Conservation (phyloP, 331 rosid species). For the Rhamnella rubrinervis region DNA sequence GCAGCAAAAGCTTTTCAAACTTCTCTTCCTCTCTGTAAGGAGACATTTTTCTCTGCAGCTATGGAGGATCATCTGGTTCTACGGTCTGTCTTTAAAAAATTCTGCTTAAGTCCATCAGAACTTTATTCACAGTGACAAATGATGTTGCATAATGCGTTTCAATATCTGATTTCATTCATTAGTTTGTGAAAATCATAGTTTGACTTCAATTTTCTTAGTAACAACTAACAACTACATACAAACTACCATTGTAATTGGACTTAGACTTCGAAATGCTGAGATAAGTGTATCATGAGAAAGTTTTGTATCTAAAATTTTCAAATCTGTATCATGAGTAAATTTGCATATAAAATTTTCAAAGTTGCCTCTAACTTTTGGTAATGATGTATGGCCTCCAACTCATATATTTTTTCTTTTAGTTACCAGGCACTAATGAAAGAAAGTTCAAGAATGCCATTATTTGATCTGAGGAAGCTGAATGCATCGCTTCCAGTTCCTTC, state of each 20-base stretch:
- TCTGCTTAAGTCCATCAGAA: constrained; percentile 4
- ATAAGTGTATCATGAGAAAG: too few species aligned
- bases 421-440: constrained; percentile 87
- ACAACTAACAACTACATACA: too few species aligned
- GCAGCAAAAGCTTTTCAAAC: constrained; percentile 87
- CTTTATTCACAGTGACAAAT: constrained; percentile 3
- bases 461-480: constrained; percentile 83
- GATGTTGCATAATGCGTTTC: constrained; percentile 1
- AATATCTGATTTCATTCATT: not conserved
- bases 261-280: too few species aligned
- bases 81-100: constrained; percentile 45
- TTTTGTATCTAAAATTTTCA: too few species aligned
- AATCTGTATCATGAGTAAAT: too few species aligned
- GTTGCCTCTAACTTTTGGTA: not conserved
- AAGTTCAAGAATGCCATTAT: constrained; percentile 91
- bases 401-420: constrained; percentile 37
- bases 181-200: not conserved
- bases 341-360: too few species aligned
- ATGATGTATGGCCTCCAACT: too few species aligned
- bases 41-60: constrained; percentile 78
- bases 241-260: too few species aligned
- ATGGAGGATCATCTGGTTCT: constrained; percentile 75
- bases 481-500: constrained; percentile 88
- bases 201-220: not conserved
- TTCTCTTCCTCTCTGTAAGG: constrained; percentile 78